Conservation (phyloP, 108 stramenopile genomes). For the Fistulifera solaris region DNA sequence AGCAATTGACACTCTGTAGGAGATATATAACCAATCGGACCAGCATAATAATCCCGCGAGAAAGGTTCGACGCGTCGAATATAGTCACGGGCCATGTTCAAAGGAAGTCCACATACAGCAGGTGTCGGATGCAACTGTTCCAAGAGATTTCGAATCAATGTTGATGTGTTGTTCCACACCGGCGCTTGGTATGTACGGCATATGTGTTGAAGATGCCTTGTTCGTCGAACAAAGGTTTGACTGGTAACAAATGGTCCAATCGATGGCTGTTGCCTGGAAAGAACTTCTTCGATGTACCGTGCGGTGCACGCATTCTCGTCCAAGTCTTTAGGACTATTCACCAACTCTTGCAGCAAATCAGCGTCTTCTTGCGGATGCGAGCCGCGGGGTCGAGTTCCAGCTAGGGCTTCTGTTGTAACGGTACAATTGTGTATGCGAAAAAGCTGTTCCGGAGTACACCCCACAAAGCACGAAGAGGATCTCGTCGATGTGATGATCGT, state of each 20-base stretch:
- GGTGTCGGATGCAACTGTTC: slow-evolving; percentile 72
- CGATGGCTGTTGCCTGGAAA: slow-evolving; percentile 29
- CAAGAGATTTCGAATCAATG: slow-evolving; percentile 38
- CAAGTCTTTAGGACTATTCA: slow-evolving; percentile 65
- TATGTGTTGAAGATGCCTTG: slow-evolving; percentile 75
- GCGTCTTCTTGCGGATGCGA: slow-evolving; percentile 54
- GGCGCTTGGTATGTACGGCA: slow-evolving; percentile 57
- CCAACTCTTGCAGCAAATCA: slow-evolving; percentile 50
- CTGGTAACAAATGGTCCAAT: slow-evolving; percentile 19
- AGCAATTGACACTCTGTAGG: slow-evolving; percentile 54
- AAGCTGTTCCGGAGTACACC: slow-evolving; percentile 76
- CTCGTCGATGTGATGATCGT: neutral
- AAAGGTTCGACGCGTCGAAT: slow-evolving; percentile 63
- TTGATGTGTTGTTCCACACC: no score
- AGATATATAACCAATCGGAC: slow-evolving; percentile 74
- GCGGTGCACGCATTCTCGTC: slow-evolving; percentile 72
- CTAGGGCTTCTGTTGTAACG: slow-evolving; percentile 71
- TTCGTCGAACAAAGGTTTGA: slow-evolving; percentile 49
- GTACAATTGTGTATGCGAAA: slow-evolving; percentile 34
- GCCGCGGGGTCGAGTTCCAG: slow-evolving; percentile 75
- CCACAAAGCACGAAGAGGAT: slow-evolving; percentile 17
- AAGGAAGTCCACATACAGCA: slow-evolving; percentile 66
- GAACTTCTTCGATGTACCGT: slow-evolving; percentile 44
- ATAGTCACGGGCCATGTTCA: slow-evolving; percentile 36
- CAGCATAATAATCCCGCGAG: slow-evolving; percentile 76